These are phyloP conservation scores for Balakata baccata DNA, from an alignment of 345 rosid species.

Conservation along the genomic window DNA sequence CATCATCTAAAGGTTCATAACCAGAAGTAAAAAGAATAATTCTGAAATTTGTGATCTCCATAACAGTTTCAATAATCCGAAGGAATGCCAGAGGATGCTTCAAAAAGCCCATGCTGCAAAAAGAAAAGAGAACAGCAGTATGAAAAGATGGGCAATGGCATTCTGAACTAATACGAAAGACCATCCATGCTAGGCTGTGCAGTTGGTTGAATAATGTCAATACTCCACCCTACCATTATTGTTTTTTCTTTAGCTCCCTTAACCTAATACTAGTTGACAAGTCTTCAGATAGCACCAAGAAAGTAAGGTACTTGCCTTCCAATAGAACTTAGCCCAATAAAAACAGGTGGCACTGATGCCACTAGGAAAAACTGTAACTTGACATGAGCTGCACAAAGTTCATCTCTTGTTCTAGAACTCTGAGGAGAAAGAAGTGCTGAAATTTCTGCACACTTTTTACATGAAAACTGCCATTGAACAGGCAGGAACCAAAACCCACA, in stretches of 20 bases:
- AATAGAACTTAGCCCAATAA: slow-evolving; percentile 68
- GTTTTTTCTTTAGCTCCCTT: neutral
- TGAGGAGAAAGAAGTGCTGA: slow-evolving; percentile 27
- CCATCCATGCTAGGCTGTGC: neutral
- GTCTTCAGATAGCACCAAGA: neutral
- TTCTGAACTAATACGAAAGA: slow-evolving; percentile 1
- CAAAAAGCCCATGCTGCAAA: slow-evolving; percentile 61
- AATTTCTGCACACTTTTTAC: slow-evolving; percentile 55
- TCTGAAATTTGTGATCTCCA: slow-evolving; percentile 42
- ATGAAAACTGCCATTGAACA: slow-evolving; percentile 76
- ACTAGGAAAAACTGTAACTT: slow-evolving; percentile 51
- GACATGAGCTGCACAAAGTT: slow-evolving; percentile 57
- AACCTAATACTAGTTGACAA: neutral
- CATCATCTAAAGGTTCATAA: slow-evolving; percentile 51
- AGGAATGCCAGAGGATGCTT: slow-evolving; percentile 52
- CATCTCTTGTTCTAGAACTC: slow-evolving; percentile 25
- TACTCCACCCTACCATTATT: neutral
- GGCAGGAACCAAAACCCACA: slow-evolving; percentile 96
- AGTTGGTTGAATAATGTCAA: neutral
- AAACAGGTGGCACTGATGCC: slow-evolving; percentile 48
- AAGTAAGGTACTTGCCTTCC: slow-evolving; percentile 60
- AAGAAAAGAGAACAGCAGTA: slow-evolving; percentile 9
- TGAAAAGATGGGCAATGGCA: slow-evolving; percentile 1
- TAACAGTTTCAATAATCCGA: slow-evolving; percentile 40
- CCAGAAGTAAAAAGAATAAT: slow-evolving; percentile 58